Evolutionary conservation across 1,284 basidiomycete genomes (phyloP).

Genomic region (Ceratobasidium papillatum): DNA sequence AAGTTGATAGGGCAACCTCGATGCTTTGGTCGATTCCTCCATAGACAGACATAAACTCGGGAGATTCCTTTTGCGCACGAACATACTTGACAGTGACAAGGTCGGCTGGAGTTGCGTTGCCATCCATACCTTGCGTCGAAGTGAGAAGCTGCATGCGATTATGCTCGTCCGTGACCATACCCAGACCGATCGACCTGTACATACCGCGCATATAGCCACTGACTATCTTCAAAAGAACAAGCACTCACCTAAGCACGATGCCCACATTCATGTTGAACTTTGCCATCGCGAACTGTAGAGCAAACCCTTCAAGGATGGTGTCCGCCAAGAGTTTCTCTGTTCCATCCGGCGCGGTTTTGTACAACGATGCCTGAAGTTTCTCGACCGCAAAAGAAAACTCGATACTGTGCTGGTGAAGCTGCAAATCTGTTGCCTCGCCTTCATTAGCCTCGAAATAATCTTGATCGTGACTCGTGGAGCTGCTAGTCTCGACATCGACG

Average conservation of each 20-base stretch:
- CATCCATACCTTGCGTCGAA: constrained; percentile 63
- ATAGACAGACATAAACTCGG: constrained; percentile 84
- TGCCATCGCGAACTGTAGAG: constrained; percentile 74
- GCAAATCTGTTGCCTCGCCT: constrained; percentile 55
- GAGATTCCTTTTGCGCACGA: constrained; percentile 84
- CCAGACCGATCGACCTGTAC: constrained; percentile 71
- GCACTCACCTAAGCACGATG: constrained; percentile 76
- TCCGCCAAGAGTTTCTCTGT: constrained; percentile 80
- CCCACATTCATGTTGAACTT: constrained; percentile 91
- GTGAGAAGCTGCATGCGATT: constrained; percentile 78
- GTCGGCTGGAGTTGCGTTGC: constrained; percentile 63
- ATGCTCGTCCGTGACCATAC: constrained; percentile 70
- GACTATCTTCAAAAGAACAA: constrained; percentile 30
- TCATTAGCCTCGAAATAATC: constrained; percentile 82
- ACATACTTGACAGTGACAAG: constrained; percentile 87
- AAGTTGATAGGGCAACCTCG: constrained; percentile 90
- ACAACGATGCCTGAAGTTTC: constrained; percentile 83
- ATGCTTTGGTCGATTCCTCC: constrained; percentile 92
- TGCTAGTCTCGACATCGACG: constrained; percentile 57
- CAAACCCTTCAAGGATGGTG: constrained; percentile 83
- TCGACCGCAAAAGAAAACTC: constrained; percentile 93
- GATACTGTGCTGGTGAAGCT: constrained; percentile 82
- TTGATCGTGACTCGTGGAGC: constrained; percentile 52
- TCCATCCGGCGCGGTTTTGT: constrained; percentile 66
- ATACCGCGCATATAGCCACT: constrained; percentile 33